These are phyloP conservation scores for Penicillium goetzii DNA, from an alignment of 495 filamentous ascomycete species.

Conservation along the genomic window DNA sequence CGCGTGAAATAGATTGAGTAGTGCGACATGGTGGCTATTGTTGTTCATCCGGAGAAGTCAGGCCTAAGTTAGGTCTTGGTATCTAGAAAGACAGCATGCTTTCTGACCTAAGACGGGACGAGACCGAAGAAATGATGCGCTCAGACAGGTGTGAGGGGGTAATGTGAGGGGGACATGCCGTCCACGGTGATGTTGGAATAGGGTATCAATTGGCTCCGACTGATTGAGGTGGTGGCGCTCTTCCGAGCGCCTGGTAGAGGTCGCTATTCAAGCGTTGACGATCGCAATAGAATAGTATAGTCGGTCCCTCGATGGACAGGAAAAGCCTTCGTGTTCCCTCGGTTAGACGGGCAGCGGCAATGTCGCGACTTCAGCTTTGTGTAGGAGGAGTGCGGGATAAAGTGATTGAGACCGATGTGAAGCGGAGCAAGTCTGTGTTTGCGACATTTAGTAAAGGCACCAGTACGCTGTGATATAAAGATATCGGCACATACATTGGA, in stretches of 20 bases:
- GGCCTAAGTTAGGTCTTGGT: neutral
- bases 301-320: neutral
- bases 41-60: neutral
- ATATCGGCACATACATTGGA: neutral
- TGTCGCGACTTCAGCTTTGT: neutral
- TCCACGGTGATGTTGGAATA: neutral
- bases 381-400: neutral
- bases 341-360: neutral
- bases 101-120: neutral
- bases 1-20: slow-evolving; percentile 9
- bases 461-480: neutral
- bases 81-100: neutral
- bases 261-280: neutral
- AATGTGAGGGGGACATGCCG: neutral
- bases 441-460: neutral
- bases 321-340: neutral
- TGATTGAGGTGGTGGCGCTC: neutral
- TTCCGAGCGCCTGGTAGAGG: neutral
- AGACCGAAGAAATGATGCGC: neutral
- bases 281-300: neutral
- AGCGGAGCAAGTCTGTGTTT: neutral
- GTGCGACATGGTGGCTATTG: neutral
- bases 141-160: neutral
- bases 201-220: neutral
- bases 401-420: neutral